phyloP scores from a whole-genome alignment of 345 rosid genomes.

The Excoecaria cochinchinensis region DNA sequence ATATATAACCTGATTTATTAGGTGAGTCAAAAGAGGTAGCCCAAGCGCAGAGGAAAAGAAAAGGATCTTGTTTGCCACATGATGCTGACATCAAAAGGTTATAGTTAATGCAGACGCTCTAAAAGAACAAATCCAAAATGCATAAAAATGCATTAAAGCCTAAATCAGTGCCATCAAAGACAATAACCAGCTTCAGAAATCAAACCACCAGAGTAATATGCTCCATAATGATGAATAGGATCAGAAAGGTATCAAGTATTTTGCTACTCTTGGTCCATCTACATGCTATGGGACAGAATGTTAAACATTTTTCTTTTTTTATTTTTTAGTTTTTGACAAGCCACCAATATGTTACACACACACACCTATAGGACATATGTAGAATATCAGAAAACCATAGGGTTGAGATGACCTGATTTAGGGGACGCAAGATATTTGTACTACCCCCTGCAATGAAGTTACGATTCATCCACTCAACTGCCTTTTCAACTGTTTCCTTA shows the following conservation, averaged over 20 bases:
- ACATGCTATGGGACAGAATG: background rate
- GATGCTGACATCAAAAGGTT: background rate
- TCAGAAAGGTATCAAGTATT: background rate
- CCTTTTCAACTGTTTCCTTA: slow-evolving; percentile 56
- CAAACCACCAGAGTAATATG: background rate
- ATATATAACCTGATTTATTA: background rate
- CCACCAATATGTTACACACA: no score
- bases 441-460: slow-evolving; percentile 62
- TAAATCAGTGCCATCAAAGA: background rate
- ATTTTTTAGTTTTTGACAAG: background rate
- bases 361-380: background rate
- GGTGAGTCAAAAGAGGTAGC: background rate
- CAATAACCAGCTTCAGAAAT: background rate
- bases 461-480: slow-evolving; percentile 62
- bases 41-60: background rate
- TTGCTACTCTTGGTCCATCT: background rate
- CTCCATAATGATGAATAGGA: background rate
- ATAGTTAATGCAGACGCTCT: background rate
- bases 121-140: background rate
- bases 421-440: slow-evolving; percentile 70
- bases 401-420: slow-evolving; percentile 54
- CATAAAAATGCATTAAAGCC: background rate
- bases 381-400: background rate
- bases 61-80: background rate
- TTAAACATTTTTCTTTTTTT: background rate